These are phyloP conservation scores for Taphrina deformans DNA, from an alignment of 1,139 yeast genomes.

Conservation along the genomic window DNA sequence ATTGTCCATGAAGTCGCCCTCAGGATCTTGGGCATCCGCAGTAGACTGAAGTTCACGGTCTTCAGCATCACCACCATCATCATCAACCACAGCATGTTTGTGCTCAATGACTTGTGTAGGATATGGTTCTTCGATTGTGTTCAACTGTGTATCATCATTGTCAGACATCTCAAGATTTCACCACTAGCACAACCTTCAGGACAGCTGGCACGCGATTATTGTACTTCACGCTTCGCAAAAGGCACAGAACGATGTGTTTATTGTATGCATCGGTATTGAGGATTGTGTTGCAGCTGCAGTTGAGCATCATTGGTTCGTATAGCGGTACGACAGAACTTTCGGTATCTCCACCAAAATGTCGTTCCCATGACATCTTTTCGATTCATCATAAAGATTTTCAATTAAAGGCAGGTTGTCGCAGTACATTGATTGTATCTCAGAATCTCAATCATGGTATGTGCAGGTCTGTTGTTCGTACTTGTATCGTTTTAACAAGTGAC, in stretches of 20 bases:
- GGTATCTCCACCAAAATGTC: not conserved
- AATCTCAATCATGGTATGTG: not conserved
- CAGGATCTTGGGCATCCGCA: constrained; percentile 6
- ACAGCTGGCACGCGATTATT: not conserved
- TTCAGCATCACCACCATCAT: not conserved
- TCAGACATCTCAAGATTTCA: not conserved
- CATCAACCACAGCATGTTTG: not conserved
- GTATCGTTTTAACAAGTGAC: no score
- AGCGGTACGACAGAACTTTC: constrained; percentile 1
- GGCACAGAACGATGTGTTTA: no score
- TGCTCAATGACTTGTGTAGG: not conserved
- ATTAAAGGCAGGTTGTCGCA: no score
- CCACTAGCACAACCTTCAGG: not conserved
- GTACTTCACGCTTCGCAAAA: no score
- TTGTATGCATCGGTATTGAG: no score
- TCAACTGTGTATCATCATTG: not conserved
- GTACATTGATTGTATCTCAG: no score
- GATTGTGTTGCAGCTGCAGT: not conserved
- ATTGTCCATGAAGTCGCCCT: not conserved
- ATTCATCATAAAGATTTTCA: no score
- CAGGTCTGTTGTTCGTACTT: no score
- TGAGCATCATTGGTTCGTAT: not conserved
- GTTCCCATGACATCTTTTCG: not conserved
- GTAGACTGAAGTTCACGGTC: constrained; percentile 1
- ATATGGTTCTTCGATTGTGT: constrained; percentile 8